phyloP scores from a whole-genome alignment of 148 eudicot species.

The Vaccinium vitisidaea region DNA sequence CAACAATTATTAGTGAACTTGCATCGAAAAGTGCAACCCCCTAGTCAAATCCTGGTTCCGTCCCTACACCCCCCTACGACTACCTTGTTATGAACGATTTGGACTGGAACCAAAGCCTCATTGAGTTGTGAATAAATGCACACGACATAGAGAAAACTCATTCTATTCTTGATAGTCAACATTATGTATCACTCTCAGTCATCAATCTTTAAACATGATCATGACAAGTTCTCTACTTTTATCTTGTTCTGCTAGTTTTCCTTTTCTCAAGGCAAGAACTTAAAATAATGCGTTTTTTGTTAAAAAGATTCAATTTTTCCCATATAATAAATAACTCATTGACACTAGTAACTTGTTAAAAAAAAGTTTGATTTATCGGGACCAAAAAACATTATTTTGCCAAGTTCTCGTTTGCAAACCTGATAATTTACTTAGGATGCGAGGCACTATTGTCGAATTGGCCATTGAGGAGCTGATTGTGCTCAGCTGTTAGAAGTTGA shows the following conservation, averaged over 20 bases:
- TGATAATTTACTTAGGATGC: neutral
- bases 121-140: neutral
- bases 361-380: neutral
- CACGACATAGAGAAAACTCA: neutral
- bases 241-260: neutral
- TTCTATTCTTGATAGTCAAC: neutral
- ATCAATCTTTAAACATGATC: neutral
- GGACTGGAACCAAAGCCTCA: neutral
- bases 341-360: neutral
- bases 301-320: neutral
- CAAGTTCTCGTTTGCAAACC: neutral
- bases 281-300: neutral
- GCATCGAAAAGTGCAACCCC: no score
- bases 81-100: neutral
- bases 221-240: neutral
- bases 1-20: no score
- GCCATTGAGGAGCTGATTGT: neutral
- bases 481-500: neutral
- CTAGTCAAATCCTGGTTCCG: no score
- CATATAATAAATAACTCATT: neutral
- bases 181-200: neutral
- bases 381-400: neutral
- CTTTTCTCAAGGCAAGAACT: neutral
- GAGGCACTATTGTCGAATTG: neutral
- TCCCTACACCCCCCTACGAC: neutral